Base-by-base conservation (phyloP, 2,329 filamentous ascomycete species). In the Fusarium liriodendri region DNA sequence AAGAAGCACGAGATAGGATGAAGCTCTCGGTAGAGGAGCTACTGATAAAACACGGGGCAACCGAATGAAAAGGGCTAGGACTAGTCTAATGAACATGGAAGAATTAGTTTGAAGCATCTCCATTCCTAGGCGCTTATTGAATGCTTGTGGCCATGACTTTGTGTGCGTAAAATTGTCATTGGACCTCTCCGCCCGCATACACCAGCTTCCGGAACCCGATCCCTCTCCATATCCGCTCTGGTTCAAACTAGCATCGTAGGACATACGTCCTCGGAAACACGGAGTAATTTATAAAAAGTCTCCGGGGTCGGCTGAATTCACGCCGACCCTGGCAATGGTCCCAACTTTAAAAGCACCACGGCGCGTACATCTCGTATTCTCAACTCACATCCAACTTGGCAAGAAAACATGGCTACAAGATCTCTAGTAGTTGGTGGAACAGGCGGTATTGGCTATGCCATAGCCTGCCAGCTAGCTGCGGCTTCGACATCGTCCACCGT, bases 381-480 rank as follows among this genome's bases (percentile, higher is more conserved):
- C 5, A 3, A 4, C n/a, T 20, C 38, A 42, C 6, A 22, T 6
- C 20, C n/a, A 42, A 13, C 38, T 42, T 11, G 8, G 1, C 37
- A 42, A 42, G 2, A 8, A 42, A 52, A 14, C 18, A 77, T 77
- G 75, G 62, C 66, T n/a, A 73, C 71, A 32, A 73, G 73, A 72
- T 80, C 80, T 42, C 70, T 82, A 8, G 78, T 83, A 6, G 76
- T 83, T 1, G 81, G 82, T 55, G 82, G 82, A 27, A 83, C 82
- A 54, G 74, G 77, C 63, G 80, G 81, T 62, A 79, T 83, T 5
- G 81, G 81, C 69, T 81, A 82, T 65, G 83, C 77, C 55, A 82
- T 83, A 50, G 82, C 82, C 66, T 79, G 78, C 70, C 81, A 79
- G 35, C 27, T 83, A 50, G 82, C 82, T 2, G 72, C 77, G 22